These are phyloP conservation scores for Quercus glauca DNA, from an alignment of 306 rosid species.

Conservation along the genomic window DNA sequence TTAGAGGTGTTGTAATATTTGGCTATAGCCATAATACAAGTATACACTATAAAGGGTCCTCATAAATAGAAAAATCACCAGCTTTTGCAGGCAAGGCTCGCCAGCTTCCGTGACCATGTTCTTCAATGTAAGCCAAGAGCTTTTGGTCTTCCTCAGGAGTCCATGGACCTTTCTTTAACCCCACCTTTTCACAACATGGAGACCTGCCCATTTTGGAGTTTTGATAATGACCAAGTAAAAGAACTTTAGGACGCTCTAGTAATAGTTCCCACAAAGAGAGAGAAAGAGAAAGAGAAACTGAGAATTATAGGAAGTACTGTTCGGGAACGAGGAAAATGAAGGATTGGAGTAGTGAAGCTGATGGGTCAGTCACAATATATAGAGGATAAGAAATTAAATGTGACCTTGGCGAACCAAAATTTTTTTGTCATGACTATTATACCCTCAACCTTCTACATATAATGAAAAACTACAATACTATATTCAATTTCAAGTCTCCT, in stretches of 20 bases:
- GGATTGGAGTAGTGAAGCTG: not conserved
- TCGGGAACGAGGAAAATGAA: not conserved
- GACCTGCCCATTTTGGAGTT: constrained; percentile 22
- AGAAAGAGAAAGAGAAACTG: not conserved
- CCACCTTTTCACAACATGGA: constrained; percentile 27
- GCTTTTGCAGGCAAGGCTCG: constrained; percentile 25
- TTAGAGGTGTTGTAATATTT: not conserved
- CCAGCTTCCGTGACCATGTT: constrained; percentile 16
- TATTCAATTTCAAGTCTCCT: no score
- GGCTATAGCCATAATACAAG: not conserved
- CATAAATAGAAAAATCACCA: not conserved
- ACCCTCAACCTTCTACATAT: no score
- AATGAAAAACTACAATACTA: no score
- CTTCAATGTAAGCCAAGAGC: not conserved
- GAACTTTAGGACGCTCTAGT: not conserved
- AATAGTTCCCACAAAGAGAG: not conserved
- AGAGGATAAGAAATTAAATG: not conserved
- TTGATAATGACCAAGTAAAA: not conserved
- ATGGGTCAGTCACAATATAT: not conserved
- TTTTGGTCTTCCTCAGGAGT: constrained; percentile 25
- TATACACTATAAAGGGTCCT: not conserved
- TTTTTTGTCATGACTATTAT: rapidly evolving
- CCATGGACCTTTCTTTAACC: constrained; percentile 41
- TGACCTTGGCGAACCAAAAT: not conserved
- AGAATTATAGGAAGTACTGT: not conserved